Evolutionary conservation across 305 asterid species (phyloP).

Genomic region (Euphrasia arctica): DNA sequence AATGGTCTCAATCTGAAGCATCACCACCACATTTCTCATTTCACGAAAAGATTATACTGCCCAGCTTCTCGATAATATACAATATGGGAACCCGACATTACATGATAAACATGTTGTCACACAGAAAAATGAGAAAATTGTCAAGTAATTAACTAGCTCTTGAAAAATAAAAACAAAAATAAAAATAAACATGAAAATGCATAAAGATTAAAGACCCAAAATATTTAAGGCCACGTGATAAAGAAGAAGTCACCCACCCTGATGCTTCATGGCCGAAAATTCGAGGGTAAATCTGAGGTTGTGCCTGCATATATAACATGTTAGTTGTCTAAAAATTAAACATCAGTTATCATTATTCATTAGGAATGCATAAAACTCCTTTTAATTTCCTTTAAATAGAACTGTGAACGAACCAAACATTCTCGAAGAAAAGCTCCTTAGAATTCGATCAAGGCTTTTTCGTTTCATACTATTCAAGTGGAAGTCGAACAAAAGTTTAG

Average conservation of each 20-base stretch:
- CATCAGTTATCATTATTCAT: background rate
- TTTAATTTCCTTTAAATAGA: background rate
- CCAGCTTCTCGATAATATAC: too few species aligned
- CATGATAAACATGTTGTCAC: too few species aligned
- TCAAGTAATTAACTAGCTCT: too few species aligned
- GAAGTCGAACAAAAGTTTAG: background rate
- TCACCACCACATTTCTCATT: background rate
- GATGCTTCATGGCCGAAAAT: slow-evolving; percentile 98
- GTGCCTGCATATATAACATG: slow-evolving; percentile 56
- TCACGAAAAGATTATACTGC: background rate
- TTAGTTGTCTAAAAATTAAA: background rate
- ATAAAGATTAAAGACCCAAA: background rate
- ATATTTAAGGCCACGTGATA: background rate
- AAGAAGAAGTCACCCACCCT: slow-evolving; percentile 46
- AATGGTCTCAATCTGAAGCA: background rate
- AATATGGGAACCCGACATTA: too few species aligned
- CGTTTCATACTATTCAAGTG: background rate
- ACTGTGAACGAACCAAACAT: background rate
- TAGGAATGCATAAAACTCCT: background rate
- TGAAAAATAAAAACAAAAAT: too few species aligned
- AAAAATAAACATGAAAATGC: background rate
- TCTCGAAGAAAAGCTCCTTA: too few species aligned
- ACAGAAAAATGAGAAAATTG: too few species aligned
- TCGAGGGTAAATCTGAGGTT: slow-evolving; percentile 66
- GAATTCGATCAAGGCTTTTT: too few species aligned